Base-by-base conservation (phyloP, 129 eudicot species). In the Tanacetum coccineum region DNA sequence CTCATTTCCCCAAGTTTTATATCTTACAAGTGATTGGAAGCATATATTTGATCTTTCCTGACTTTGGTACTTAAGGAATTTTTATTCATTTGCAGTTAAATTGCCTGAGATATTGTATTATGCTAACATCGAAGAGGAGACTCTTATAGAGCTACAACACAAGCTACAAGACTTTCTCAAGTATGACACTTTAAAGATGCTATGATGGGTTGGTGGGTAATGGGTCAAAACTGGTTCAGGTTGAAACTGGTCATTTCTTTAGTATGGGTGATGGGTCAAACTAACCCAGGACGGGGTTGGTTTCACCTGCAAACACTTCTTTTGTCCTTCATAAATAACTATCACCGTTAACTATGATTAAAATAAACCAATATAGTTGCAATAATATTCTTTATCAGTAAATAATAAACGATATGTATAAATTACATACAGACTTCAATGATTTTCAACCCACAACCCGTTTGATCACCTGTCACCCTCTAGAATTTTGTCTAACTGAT, bases 151-250 rank as follows among this genome's bases (percentile, higher is more conserved):
- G 70, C 57, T 88, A 69, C 84, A 78, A 79, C 74, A 75, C 73
- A 62, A 60, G 45, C 60, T 84, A 68, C 75, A 56, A 53, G 87
- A 82, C 79, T 72, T 88, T 70, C 84, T 88, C 76, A 87, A 77
- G 95, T 87, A 68, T 11, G 54, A 40, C 13, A 42, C 13, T 12
- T 53, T 7, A 8, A 36, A 36, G 42, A 36, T 36, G 42, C 9
- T 36, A 36, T 36, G 42, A 15, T 51, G 57, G 56, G 56, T 4
- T 19, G 56, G 20, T 50, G 39, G 39, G 39, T 36, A 36, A 36
- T 36, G 42, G 42, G 42, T 36, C 10, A 36, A 36, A 36, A 36
- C 42, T 9, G 42, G 42, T 36, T 36, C 42, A 36, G 42, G 9
- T 36, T 36, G 42, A 36, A 36, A 36, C 42, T 36, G 42, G 9